Evolutionary conservation across 2,329 filamentous ascomycete species (phyloP), one percentile per base, ranked within the genome.

Genomic region (Gyromitra esculenta): DNA sequence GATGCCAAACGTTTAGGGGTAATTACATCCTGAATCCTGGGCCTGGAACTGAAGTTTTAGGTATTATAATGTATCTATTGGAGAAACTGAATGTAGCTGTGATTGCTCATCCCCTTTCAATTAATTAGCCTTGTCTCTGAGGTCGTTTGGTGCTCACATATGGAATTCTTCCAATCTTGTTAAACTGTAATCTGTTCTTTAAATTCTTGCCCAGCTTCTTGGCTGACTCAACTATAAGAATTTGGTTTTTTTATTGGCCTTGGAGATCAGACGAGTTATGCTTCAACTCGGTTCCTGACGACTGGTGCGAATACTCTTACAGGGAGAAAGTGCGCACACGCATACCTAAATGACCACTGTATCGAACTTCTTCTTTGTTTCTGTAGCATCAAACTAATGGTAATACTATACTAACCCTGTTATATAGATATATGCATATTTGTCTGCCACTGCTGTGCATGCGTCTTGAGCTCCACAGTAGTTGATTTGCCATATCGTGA

Each of bases 311-410:
- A 43, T 54, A 35, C 2, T n/a, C 15, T 31, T 50, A 31, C 25
- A 31, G 25, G 25, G 5, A 57, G 54, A 57, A 37, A 13, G 54
- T 57, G 54, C 48, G 63, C 48, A 54, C 48, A 54, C 41, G 18
- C 45, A n/a, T 25, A 15, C 50, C 25, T 54, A 4, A 21, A 54
- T 54, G 13, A 13, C 25, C 9, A 18, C 5, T 39, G 35, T 52
- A 15, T 65, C 15, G 7, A 15, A n/a, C 18, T 3, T n/a, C 9
- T 25, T n/a, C 9, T 54, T 13, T 13, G 5, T 54, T 54, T 31
- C 8, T 54, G 21, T 56, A 37, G 25, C 35, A 31, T 31, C 4
- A 31, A 31, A 31, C 1, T 35, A 56, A 7, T 11, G 35, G 6
- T 35, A 3, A 15, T 37, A 37, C 31, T 57, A 57, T 52, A 52